Evolutionary conservation across 192 early-diverging fungal genomes (phyloP), one percentile per base, ranked within the genome.

Genomic region (Entrophospora sp.): DNA sequence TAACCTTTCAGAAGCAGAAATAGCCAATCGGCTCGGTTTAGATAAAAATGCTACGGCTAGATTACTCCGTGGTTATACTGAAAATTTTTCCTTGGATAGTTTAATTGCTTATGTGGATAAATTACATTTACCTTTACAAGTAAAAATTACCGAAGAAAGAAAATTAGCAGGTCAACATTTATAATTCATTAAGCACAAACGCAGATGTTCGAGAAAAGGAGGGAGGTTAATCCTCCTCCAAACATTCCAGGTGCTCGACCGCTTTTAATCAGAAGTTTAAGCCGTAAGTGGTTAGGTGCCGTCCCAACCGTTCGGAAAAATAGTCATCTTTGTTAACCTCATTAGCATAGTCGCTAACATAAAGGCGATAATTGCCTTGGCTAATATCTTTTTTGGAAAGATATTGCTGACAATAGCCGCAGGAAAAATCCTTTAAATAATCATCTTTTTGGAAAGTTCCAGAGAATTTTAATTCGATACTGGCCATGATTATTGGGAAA

Each of bases 401-500:
- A 18, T 0, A 59, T 20, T 59, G 56, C 31, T 59, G 56, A 59
- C 56, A 59, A 59, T 2, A 20, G 7, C 56, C 31, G 16, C 56
- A 59, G 56, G 0, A n/a, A 59, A 59, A 59, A 36, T 59, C 35
- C 18, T 59, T 16, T 59, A 59, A 59, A 59, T 59, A 59, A 36
- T 59, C 4, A 37, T 30, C n/a, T 4, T 58, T 58, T 6, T 8
- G 3, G 10, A 58, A 58, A 20, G 55, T 58, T 34, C 55, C 55
- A 20, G 1, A 10, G 34, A 58, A 58, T 36, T 58, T 58, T 58
- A 58, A 58, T 58, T 58, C 55, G 55, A 58, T 58, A 58, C 34
- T 58, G 31, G 55, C 55, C 55, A 58, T 58, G 55, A 58, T 58
- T 58, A 58, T 58, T 58, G n/a, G n/a, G n/a, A n/a, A n/a, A n/a